Conservation (phyloP, 1,284 basidiomycete species). For the Salmacisia buchloeana region DNA sequence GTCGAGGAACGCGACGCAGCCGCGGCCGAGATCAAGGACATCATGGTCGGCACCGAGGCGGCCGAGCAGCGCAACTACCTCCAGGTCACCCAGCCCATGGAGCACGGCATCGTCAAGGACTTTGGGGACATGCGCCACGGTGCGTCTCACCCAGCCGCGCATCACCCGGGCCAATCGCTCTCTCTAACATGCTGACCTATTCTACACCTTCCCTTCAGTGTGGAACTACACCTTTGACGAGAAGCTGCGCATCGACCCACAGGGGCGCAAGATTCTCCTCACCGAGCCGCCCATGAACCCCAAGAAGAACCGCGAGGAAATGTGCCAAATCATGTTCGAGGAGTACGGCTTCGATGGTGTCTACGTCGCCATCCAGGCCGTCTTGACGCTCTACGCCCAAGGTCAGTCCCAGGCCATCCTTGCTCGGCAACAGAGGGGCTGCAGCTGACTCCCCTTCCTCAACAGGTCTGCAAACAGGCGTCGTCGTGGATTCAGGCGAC, state of each 20-base stretch:
- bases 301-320: constrained; percentile 80
- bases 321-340: constrained; percentile 99
- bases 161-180: neutral
- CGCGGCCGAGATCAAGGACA: constrained; percentile 64
- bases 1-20: constrained; percentile 86
- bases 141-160: constrained; percentile 4
- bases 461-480: constrained; percentile 83
- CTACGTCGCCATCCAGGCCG: constrained; percentile 97
- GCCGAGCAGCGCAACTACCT: constrained; percentile 89
- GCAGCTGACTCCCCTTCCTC: constrained; percentile 46
- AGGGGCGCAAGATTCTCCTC: constrained; percentile 81
- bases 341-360: constrained; percentile 94
- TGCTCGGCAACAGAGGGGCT: neutral
- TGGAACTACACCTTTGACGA: constrained; percentile 99
- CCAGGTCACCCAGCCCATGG: constrained; percentile 96
- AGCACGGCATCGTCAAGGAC: constrained; percentile 96
- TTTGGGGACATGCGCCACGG: constrained; percentile 95
- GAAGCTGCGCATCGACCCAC: constrained; percentile 82
- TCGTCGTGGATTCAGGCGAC: constrained; percentile 97
- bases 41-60: constrained; percentile 96
- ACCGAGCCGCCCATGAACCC: constrained; percentile 99
- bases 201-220: constrained; percentile 49
- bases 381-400: constrained; percentile 94
- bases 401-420: constrained; percentile 58
- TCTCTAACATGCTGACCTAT: neutral